Evolutionary conservation across 2,329 filamentous ascomycete genomes (phyloP), one percentile per base, ranked within the genome.

Genomic region (Neopestalotiopsis sp.): DNA sequence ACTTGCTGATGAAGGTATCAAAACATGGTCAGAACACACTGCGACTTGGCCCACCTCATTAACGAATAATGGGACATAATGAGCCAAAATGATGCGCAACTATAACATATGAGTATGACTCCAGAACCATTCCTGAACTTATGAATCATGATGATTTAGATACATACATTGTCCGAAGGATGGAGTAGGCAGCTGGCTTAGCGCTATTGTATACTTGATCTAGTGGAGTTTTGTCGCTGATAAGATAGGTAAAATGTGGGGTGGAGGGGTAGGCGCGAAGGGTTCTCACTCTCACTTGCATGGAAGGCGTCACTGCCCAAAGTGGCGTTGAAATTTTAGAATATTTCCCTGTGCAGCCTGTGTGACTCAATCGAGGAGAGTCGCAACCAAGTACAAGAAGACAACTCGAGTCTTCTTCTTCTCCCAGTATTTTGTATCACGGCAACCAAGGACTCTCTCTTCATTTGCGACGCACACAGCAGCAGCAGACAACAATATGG

Each of bases 241-340:
- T 59, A 59, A 59, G 57, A 59, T 30, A 59, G 20, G 57, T 10
- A 12, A 59, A 12, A 59, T 59, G 57, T 59, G 57, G 62, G 62
- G 62, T 45, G 62, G 62, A 65, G 62, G 62, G 62, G 62, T 65
- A 65, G 30, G 38, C 40, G 17, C 45, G 45, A 53, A 53, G 45
- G 45, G 45, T 59, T 34, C 30, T 59, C 57, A 59, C 57, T 28
- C 24, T 28, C 24, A 28, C 24, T 28, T 28, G 30, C 20, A 34
- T 53, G 45, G 45, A 28, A 17, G 38, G 30, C 42, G 62, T 65
- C 42, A 65, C 38, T 65, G 62, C 62, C 62, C 62, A 65, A 65
- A 65, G 62, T 65, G 62, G 62, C 62, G 62, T 65, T 20, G 62
- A 65, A 65, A 53, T 65, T 65, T 45, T 53, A 20, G 42, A 53